phyloP scores from a whole-genome alignment of 106 monocot species.

The Dendrobium huoshanense region DNA sequence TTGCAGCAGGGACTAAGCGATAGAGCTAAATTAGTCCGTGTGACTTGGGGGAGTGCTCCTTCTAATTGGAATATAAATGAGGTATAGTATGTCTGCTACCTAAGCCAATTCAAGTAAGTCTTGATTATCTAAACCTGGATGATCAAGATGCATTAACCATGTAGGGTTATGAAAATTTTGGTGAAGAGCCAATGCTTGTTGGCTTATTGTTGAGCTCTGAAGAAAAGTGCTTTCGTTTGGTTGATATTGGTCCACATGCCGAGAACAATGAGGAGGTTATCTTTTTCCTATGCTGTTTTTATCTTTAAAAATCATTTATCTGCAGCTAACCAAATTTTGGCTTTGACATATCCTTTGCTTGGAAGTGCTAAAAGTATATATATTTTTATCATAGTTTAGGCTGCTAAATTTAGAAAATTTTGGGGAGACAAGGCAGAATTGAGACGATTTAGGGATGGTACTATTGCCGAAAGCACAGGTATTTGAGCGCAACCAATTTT shows the following conservation, averaged over 20 bases:
- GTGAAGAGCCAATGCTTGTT: conserved; percentile 62
- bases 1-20: conserved; percentile 61
- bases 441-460: conserved; percentile 84
- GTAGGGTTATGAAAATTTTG: conserved; percentile 73
- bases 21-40: conserved; percentile 69
- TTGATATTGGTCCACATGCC: conserved; percentile 79
- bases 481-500: conserved; percentile 2
- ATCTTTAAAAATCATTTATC: not conserved
- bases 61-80: conserved; percentile 65
- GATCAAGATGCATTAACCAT: conserved; percentile 8
- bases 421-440: conserved; percentile 96
- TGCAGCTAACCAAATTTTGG: not conserved
- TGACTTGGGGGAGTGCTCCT: conserved; percentile 60
- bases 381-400: conserved; percentile 26
- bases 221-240: conserved; percentile 57
- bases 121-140: conserved; percentile 1
- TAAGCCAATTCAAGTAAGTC: not conserved
- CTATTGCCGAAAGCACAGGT: conserved; percentile 91
- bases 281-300: conserved; percentile 3
- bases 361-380: not conserved
- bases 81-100: conserved; percentile 29
- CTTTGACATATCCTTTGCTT: not conserved
- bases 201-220: conserved; percentile 58
- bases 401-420: conserved; percentile 73
- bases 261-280: conserved; percentile 76